A percentile compares a stretch with the other conserved stretches of the same genome.
phyloP scores from a whole-genome alignment of 2,329 filamentous ascomycete species.

The Nigrospora oryzae region DNA sequence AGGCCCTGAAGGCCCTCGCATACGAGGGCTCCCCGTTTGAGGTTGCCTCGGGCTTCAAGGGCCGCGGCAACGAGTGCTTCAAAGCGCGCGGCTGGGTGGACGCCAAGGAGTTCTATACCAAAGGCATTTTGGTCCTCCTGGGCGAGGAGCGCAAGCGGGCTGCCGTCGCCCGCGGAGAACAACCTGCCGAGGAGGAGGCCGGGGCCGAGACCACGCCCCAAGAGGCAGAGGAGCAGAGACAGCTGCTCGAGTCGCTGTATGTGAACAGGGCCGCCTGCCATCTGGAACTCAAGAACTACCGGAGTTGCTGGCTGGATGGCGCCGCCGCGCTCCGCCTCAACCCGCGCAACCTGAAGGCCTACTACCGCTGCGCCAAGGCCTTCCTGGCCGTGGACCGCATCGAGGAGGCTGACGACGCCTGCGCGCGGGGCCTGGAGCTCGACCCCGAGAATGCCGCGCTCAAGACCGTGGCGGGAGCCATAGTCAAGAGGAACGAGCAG shows the following conservation, averaged over 20 bases:
- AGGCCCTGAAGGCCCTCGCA: slow-evolving; percentile 80
- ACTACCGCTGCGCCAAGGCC: slow-evolving; percentile 75
- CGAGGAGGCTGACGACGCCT: slow-evolving; percentile 72
- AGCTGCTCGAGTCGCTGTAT: slow-evolving; percentile 67
- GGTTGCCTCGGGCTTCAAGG: slow-evolving; percentile 76
- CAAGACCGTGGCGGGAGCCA: slow-evolving; percentile 50
- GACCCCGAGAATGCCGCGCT: slow-evolving; percentile 65
- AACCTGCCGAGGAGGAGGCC: slow-evolving; percentile 24
- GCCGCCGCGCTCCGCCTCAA: slow-evolving; percentile 72
- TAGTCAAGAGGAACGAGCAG: slow-evolving; percentile 47
- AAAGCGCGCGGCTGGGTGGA: slow-evolving; percentile 65
- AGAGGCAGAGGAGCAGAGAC: slow-evolving; percentile 44
- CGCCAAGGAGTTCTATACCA: slow-evolving; percentile 85
- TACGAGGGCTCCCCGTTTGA: slow-evolving; percentile 89
- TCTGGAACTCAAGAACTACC: slow-evolving; percentile 80
- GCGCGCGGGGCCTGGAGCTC: slow-evolving; percentile 62
- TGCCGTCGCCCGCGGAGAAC: slow-evolving; percentile 1
- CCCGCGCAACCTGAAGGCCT: slow-evolving; percentile 76
- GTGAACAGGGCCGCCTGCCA: slow-evolving; percentile 88
- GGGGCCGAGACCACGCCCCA: slow-evolving; percentile 32
- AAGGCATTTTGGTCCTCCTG: slow-evolving; percentile 68
- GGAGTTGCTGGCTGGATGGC: slow-evolving; percentile 79
- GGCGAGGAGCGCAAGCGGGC: slow-evolving; percentile 51
- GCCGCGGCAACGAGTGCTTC: slow-evolving; percentile 88
- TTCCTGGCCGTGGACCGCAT: slow-evolving; percentile 73